Evolutionary conservation across 208 protist species (phyloP).

Genomic region (Naegleria fowleri): DNA sequence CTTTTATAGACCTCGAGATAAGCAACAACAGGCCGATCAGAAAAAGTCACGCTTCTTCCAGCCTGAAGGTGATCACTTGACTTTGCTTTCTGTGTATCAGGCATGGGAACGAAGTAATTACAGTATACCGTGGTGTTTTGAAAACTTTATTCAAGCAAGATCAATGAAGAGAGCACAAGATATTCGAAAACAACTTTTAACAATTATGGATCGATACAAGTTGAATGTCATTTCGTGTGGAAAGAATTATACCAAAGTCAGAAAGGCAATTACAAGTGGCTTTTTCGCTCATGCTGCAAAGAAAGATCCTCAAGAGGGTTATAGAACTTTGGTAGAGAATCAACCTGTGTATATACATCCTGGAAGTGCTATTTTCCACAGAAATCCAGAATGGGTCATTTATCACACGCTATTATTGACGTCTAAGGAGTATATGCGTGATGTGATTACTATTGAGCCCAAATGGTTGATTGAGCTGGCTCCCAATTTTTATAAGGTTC

Average conservation of each 20-base stretch:
- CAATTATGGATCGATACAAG: constrained; percentile 88
- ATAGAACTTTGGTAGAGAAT: constrained; percentile 66
- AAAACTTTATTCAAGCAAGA: constrained; percentile 94
- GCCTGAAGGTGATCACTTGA: constrained; percentile 78
- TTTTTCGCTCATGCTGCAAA: constrained; percentile 96
- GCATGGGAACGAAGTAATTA: constrained; percentile 69
- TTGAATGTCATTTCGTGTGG: constrained; percentile 74
- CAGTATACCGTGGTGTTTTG: constrained; percentile 87
- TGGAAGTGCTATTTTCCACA: constrained; percentile 42
- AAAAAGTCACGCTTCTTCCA: constrained; percentile 91
- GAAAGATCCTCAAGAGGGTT: constrained; percentile 69
- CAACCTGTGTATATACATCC: constrained; percentile 44
- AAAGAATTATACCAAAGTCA: constrained; percentile 82
- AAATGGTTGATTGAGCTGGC: constrained; percentile 66
- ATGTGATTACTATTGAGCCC: constrained; percentile 62
- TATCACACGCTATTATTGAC: constrained; percentile 77
- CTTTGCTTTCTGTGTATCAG: constrained; percentile 63
- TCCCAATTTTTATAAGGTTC: constrained; percentile 50
- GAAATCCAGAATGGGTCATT: constrained; percentile 57
- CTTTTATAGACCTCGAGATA: constrained; percentile 77
- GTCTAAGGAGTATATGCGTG: constrained; percentile 79
- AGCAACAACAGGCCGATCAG: constrained; percentile 72
- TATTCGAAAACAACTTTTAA: constrained; percentile 89
- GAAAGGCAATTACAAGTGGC: constrained; percentile 88
- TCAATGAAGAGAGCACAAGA: constrained; percentile 89